phyloP scores from a whole-genome alignment of 495 filamentous ascomycete species.

The Tuber microsphaerosporum region DNA sequence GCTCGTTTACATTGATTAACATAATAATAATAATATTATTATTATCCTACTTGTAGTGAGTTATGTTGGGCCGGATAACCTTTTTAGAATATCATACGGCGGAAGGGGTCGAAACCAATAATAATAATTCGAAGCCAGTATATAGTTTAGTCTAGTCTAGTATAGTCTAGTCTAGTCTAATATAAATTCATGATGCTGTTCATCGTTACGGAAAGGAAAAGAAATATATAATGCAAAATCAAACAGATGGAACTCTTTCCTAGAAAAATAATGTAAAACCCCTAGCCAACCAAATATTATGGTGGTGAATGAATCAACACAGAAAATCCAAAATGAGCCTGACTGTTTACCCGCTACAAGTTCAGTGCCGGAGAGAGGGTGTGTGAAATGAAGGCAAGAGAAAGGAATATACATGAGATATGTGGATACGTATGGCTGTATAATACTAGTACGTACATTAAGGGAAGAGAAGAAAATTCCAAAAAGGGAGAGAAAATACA shows the following conservation, averaged over 20 bases:
- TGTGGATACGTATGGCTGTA: background rate
- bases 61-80: background rate
- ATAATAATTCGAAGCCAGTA: background rate
- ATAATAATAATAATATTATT: too few species aligned
- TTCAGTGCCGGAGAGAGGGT: background rate
- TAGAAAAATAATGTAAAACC: slow-evolving; percentile 1
- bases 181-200: background rate
- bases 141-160: background rate
- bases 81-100: background rate
- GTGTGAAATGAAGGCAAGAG: background rate
- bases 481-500: background rate
- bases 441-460: background rate
- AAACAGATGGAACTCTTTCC: slow-evolving; percentile 10
- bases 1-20: too few species aligned
- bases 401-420: background rate
- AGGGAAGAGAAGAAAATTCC: background rate
- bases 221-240: too few species aligned
- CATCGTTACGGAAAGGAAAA: background rate
- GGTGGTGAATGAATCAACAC: background rate
- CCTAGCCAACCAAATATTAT: background rate
- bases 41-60: too few species aligned
- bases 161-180: background rate
- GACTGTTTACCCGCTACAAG: background rate
- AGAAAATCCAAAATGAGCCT: background rate
- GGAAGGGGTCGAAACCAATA: background rate